phyloP scores from a whole-genome alignment of 148 eudicot genomes.

The Drosera capensis region DNA sequence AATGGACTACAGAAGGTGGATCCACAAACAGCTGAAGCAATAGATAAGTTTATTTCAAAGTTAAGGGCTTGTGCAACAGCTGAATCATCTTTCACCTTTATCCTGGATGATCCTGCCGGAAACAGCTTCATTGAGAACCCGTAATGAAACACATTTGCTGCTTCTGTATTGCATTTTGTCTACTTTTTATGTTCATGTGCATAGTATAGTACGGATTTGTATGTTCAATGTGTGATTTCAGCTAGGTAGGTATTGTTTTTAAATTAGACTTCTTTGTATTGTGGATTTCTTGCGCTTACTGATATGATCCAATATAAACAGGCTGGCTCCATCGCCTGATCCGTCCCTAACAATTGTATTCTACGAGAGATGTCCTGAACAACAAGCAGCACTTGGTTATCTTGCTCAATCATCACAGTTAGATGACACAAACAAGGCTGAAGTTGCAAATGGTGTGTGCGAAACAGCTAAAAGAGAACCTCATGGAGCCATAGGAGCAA shows the following conservation, averaged over 20 bases:
- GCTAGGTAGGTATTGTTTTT: no score
- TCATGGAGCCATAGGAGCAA: conserved; percentile 87
- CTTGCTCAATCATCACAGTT: conserved; percentile 35
- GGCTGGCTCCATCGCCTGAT: conserved; percentile 81
- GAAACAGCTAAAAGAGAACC: conserved; percentile 28
- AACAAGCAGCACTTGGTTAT: conserved; percentile 67
- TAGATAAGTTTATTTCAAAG: conserved; percentile 61
- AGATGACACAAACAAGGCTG: conserved; percentile 27
- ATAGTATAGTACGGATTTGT: no score
- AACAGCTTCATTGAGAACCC: conserved; percentile 91
- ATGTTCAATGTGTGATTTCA: no score
- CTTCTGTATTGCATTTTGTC: not conserved
- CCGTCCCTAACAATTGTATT: conserved; percentile 51
- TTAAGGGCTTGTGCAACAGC: conserved; percentile 66
- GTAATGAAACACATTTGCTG: conserved; percentile 28
- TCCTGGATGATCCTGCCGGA: conserved; percentile 94
- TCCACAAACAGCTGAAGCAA: conserved; percentile 79
- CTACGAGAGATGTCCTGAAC: conserved; percentile 84
- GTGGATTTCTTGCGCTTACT: not conserved
- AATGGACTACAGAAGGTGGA: conserved; percentile 54
- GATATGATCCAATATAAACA: conserved; percentile 6
- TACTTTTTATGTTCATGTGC: not conserved
- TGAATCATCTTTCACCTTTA: conserved; percentile 53
- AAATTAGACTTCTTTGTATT: no score
- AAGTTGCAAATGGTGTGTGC: conserved; percentile 14